Base-by-base conservation (phyloP, 305 asterid species). In the Plantago rigida region DNA sequence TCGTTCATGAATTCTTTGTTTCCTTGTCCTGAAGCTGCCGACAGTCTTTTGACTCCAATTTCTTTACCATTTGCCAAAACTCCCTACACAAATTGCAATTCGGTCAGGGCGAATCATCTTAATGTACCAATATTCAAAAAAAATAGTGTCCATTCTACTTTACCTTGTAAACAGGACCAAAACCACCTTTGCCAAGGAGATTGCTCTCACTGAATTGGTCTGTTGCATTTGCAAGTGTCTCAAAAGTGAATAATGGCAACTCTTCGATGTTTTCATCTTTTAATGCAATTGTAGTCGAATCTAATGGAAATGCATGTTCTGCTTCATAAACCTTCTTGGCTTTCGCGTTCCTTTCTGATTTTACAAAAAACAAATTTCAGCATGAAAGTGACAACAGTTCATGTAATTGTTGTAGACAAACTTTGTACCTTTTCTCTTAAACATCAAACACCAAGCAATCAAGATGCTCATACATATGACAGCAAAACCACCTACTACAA, bases 141-240 rank as follows among this genome's bases (percentile, higher is more conserved):
- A 7, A 8, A 10, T 51, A 49, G 26, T 9, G 47, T 42, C 9
- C 13, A 11, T 13, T 36, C 12, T 9, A 4, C 3, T 1, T 46
- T 71, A 83, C 89, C 80, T 76, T 84, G 72, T 81, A 82, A 56
- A 84, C 92, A 41, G 80, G 72, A 59, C 92, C 88, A 15, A 84
- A 84, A 51, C 92, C 88, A 28, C 92, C 92, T 54, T 61, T 69
- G 19, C 88, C 92, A 5, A 84, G 92, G 14, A 71, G 78, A 60
- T 67, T 80, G 45, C 65, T 60, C 1, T 70, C 67, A 17, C 73
- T 62, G 28, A 84, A 82, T 42, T 65, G 64, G 34, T 71, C 51
- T 9, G 88, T 84, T 42, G 92, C 88, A 22, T 47, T 72, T 49
- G 79, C 78, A 28, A 84, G 65, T 17, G 64, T 63, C 71, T 79